phyloP scores from a whole-genome alignment of 352 stramenopile genomes.

The Blastocystis sp. region DNA sequence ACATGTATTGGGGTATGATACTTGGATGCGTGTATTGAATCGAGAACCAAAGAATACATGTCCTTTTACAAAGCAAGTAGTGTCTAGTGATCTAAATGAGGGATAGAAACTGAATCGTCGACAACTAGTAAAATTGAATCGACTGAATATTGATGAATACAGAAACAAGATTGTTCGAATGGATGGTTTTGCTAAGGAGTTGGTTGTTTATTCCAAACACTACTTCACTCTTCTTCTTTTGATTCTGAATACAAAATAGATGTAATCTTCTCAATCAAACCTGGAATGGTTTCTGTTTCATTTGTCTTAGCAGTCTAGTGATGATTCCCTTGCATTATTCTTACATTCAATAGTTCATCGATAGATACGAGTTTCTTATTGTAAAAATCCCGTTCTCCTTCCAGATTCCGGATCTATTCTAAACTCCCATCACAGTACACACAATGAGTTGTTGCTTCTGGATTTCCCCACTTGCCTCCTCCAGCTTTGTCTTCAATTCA shows the following conservation, averaged over 20 bases:
- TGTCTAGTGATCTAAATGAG: background rate
- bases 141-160: conserved; percentile 59
- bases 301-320: conserved; percentile 1
- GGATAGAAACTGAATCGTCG: conserved; percentile 58
- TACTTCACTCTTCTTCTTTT: background rate
- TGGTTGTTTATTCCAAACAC: conserved; percentile 25
- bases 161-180: conserved; percentile 60
- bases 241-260: conserved; percentile 10
- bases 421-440: background rate
- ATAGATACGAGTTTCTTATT: conserved; percentile 96
- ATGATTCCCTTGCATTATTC: background rate
- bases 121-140: conserved; percentile 26
- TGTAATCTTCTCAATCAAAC: background rate
- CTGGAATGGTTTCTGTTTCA: background rate
- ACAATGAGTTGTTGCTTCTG: background rate
- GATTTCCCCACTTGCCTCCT: conserved; percentile 74
- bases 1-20: conserved; percentile 62
- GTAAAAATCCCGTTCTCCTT: conserved; percentile 96
- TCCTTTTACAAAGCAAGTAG: conserved; percentile 65
- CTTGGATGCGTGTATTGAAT: conserved; percentile 65
- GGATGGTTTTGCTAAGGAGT: background rate
- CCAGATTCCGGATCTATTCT: conserved; percentile 80
- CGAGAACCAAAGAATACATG: conserved; percentile 67
- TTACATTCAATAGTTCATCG: conserved; percentile 84
- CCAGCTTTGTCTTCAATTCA: conserved; percentile 77